phyloP scores from a whole-genome alignment of 768 basidiomycete genomes.

The Mycena chlorophos region DNA sequence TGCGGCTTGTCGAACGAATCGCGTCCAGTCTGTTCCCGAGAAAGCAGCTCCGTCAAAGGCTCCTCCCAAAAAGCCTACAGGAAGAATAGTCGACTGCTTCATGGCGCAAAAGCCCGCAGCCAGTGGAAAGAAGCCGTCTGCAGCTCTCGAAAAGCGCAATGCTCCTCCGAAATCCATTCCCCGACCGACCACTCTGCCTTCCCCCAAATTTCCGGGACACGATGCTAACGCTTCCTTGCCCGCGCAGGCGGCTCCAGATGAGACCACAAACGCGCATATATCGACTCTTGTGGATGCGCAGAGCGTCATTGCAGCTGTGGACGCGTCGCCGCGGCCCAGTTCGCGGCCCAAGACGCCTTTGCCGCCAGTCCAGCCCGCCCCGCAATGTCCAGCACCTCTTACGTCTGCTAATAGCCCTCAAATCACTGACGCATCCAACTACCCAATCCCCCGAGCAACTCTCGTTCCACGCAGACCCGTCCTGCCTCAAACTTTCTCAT shows the following conservation, averaged over 20 bases:
- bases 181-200: neutral
- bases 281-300: too few relatives aligned
- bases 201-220: neutral
- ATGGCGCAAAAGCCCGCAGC: conserved; percentile 38
- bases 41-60: neutral
- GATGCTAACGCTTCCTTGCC: too few relatives aligned
- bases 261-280: too few relatives aligned
- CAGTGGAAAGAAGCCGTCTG: conserved; percentile 2
- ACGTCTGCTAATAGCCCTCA: too few relatives aligned
- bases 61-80: conserved; percentile 3
- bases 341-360: too few relatives aligned
- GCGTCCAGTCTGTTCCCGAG: conserved; percentile 1
- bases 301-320: too few relatives aligned
- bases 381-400: too few relatives aligned
- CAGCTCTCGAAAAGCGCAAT: neutral
- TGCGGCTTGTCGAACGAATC: conserved; percentile 51
- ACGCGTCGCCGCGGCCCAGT: too few relatives aligned
- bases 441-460: neutral
- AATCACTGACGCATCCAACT: too few relatives aligned
- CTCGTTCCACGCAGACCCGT: neutral
- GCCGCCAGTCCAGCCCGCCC: too few relatives aligned
- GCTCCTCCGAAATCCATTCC: neutral
- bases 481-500: neutral
- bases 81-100: conserved; percentile 46
- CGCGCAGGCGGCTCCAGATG: too few relatives aligned